Evolutionary conservation across 768 basidiomycete genomes (phyloP), one percentile per base, ranked within the genome.

Genomic region (Arthromyces matolae): DNA sequence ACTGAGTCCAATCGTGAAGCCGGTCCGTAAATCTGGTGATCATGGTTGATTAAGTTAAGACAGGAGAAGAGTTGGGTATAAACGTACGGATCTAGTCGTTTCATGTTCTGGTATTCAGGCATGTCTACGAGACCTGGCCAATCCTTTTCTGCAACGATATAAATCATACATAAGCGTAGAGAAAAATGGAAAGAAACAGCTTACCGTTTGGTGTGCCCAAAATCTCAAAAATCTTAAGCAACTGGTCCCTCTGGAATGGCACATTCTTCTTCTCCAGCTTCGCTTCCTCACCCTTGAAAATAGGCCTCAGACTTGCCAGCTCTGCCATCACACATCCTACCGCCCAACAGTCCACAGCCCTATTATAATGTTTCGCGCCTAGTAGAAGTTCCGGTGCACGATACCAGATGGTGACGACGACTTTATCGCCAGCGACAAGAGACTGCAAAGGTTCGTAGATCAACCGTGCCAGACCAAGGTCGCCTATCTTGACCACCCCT

Each of bases 391-490:
- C 96, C 0, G 96, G 96, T 6, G 93, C 92, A 43, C 96, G 89
- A 64, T 99, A 99, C 96, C 96, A 98, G 60, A 99, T 98, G 0
- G 96, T 99, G 10, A 99, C 96, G 28, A 98, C 96, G 22, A 99
- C 94, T 60, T 98, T 98, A 69, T 99, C 96, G 13, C 94, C 94
- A 0, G 84, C 83, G 62, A 90, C 93, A 2, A 99, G 73, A 1
- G 89, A 86, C 55, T 96, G 93, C 2, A 99, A 75, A 5, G 96
- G 96, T 50, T 92, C 84, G 60, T 93, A 86, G 49, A 89, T 86
- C 24, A 98, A 76, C 25, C 96, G 80, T 1, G 96, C 96, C 13
- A 99, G 81, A 19, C 96, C 96, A 1, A 98, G 74, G 64, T 99
- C 96, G n/a, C 94, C 96, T 42, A 99, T 98, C 68, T 98, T 98